These are phyloP conservation scores for Russula emetica DNA, from an alignment of 768 basidiomycete genomes.

Conservation along the genomic window DNA sequence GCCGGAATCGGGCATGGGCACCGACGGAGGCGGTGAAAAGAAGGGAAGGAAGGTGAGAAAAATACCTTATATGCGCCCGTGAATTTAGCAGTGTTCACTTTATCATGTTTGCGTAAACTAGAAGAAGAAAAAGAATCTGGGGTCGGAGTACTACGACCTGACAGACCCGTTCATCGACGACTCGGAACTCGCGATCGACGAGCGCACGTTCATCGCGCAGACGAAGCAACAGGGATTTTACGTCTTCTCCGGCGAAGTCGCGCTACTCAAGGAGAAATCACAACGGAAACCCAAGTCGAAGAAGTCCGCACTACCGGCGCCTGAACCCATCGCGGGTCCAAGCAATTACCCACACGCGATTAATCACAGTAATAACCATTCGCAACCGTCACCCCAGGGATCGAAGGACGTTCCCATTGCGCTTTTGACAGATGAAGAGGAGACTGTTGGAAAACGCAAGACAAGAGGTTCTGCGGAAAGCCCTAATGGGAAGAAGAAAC, in stretches of 20 bases:
- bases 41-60: conserved; percentile 38
- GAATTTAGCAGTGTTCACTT: background rate
- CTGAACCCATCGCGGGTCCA: conserved; percentile 25
- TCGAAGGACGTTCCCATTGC: conserved; percentile 50
- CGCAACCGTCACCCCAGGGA: conserved; percentile 35
- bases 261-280: conserved; percentile 70
- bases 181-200: conserved; percentile 85
- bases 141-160: conserved; percentile 83
- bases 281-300: conserved; percentile 26
- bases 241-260: conserved; percentile 84
- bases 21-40: conserved; percentile 35
- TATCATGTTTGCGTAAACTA: background rate
- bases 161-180: conserved; percentile 97
- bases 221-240: conserved; percentile 94
- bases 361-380: conserved; percentile 8
- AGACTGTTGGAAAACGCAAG: conserved; percentile 23
- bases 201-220: conserved; percentile 85
- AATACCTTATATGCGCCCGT: background rate
- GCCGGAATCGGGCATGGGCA: conserved; percentile 22
- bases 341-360: conserved; percentile 23
- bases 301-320: conserved; percentile 23
- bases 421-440: conserved; percentile 41
- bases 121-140: conserved; percentile 44
- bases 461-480: conserved; percentile 13
- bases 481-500: conserved; percentile 55